These are phyloP conservation scores for Phytopythium cucurbitacearum DNA, from an alignment of 352 stramenopile genomes.

Conservation along the genomic window DNA sequence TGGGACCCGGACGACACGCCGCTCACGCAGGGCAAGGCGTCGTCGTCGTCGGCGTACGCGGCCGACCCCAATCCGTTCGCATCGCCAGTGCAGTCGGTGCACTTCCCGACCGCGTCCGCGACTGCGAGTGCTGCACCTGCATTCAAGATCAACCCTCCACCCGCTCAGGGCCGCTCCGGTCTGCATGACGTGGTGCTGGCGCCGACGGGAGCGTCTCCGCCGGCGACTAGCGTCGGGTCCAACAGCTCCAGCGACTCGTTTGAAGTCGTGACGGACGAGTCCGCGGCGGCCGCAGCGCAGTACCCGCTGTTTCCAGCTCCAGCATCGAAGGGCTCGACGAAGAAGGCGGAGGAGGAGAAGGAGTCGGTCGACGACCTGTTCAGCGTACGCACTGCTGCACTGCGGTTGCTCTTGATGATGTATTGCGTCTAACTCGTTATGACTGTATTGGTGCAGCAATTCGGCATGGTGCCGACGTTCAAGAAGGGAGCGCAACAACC, in stretches of 20 bases:
- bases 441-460: slow-evolving; percentile 49
- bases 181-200: slow-evolving; percentile 25
- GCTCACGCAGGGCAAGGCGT: neutral
- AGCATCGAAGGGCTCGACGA: slow-evolving; percentile 8
- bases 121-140: slow-evolving; percentile 8
- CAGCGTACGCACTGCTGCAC: slow-evolving; percentile 47
- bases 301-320: slow-evolving; percentile 17
- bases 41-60: slow-evolving; percentile 18
- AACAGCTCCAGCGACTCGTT: slow-evolving; percentile 74
- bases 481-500: slow-evolving; percentile 50
- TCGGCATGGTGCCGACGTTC: slow-evolving; percentile 78
- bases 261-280: slow-evolving; percentile 46
- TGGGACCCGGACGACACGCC: slow-evolving; percentile 40
- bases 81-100: slow-evolving; percentile 2
- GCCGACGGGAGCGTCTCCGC: slow-evolving; percentile 2
- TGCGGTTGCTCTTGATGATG: neutral
- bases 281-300: slow-evolving; percentile 8
- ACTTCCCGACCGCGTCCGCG: slow-evolving; percentile 8
- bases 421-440: slow-evolving; percentile 4
- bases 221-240: slow-evolving; percentile 36
- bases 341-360: slow-evolving; percentile 23
- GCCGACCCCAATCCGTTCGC: slow-evolving; percentile 45
- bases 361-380: slow-evolving; percentile 66
- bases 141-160: slow-evolving; percentile 23
- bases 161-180: slow-evolving; percentile 9